Evolutionary conservation across 208 protist genomes (phyloP).

Genomic region (Trichomonas gallinae): DNA sequence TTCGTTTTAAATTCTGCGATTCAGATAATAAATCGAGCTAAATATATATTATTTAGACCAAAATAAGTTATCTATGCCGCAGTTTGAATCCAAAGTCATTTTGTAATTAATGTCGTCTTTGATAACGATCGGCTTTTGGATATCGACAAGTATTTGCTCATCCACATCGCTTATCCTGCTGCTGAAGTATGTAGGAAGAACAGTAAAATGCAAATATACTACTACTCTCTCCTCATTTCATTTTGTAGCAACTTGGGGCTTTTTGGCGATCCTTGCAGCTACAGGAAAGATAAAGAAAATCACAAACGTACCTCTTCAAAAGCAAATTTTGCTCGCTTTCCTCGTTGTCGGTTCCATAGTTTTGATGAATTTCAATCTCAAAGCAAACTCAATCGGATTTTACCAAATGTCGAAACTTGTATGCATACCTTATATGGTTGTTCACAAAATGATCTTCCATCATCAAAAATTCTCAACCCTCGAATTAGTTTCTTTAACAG

Average conservation of each 20-base stretch:
- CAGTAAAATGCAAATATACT: background rate
- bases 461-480: background rate
- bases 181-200: background rate
- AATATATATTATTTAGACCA: too few relatives aligned
- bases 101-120: background rate
- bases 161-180: background rate
- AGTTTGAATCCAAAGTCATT: too few relatives aligned
- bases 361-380: constrained; percentile 25
- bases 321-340: background rate
- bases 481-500: constrained; percentile 17
- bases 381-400: constrained; percentile 28
- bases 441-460: constrained; percentile 4
- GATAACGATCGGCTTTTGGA: background rate
- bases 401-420: constrained; percentile 35
- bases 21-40: too few relatives aligned
- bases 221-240: background rate
- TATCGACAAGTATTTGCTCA: background rate
- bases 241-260: background rate
- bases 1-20: too few relatives aligned
- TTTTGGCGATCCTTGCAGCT: background rate
- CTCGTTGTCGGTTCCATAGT: background rate
- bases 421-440: constrained; percentile 28
- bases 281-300: background rate
- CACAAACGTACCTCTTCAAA: background rate
- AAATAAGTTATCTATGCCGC: too few relatives aligned